A percentile compares a stretch with the other conserved stretches of the same genome.
Evolutionary conservation across 2,329 filamentous ascomycete species (phyloP).

Genomic region (Lecanosticta acicola): DNA sequence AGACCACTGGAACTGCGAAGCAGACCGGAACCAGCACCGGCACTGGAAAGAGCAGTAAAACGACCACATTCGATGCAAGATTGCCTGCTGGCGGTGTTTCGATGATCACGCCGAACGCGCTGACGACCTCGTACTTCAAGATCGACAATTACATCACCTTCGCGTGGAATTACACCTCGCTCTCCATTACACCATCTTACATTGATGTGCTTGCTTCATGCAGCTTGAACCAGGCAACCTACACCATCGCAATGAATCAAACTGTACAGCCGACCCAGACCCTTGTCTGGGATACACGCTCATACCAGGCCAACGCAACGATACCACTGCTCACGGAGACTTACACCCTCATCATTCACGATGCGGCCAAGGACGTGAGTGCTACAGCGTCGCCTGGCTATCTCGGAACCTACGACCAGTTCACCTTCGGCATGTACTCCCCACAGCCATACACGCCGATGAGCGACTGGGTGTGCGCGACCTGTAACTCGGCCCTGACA

Average conservation of each 20-base stretch:
- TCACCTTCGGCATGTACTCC: constrained; percentile 59
- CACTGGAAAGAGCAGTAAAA: constrained; percentile 15
- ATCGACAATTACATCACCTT: constrained; percentile 59
- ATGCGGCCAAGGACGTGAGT: constrained; percentile 49
- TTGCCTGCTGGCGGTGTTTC: constrained; percentile 54
- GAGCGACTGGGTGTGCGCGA: constrained; percentile 45
- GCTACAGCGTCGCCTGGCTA: constrained; percentile 52
- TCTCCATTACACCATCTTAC: constrained; percentile 52
- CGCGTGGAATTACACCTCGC: constrained; percentile 63
- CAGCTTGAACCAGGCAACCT: constrained; percentile 52
- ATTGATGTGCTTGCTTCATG: constrained; percentile 60
- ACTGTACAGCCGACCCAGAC: constrained; percentile 40
- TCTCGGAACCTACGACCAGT: constrained; percentile 47
- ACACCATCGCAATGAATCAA: constrained; percentile 58
- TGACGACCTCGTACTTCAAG: constrained; percentile 55
- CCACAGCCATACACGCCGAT: constrained; percentile 49
- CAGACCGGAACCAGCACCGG: constrained; percentile 17
- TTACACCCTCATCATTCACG: constrained; percentile 60
- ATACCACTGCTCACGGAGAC: constrained; percentile 52
- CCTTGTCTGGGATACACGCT: constrained; percentile 57
- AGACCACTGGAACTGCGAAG: constrained; percentile 18
- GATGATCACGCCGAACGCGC: constrained; percentile 55
- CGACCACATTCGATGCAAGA: constrained; percentile 47
- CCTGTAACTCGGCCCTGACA: constrained; percentile 52
- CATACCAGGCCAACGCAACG: constrained; percentile 46